A percentile compares a stretch with the other conserved stretches of the same genome.
These are phyloP conservation scores for Asterochloris sp. DNA, from an alignment of 139 green algal genomes.

Conservation along the genomic window DNA sequence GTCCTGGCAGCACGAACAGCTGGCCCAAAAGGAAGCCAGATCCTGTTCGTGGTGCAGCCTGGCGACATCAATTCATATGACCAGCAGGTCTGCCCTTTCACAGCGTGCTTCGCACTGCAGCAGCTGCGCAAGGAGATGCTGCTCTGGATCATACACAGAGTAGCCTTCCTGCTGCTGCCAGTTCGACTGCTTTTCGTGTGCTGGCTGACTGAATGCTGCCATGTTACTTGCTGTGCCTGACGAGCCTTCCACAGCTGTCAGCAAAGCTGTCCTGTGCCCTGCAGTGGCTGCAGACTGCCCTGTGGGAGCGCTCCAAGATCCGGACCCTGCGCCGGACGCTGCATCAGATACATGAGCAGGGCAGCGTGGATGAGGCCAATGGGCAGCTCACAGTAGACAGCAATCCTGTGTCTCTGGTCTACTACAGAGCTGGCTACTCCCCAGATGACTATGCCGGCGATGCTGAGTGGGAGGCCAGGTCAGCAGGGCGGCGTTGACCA, in stretches of 20 bases:
- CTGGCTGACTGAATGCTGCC: background rate
- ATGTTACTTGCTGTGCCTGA: background rate
- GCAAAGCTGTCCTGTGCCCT: background rate
- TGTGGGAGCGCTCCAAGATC: conserved; percentile 79
- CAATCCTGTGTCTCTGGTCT: conserved; percentile 44
- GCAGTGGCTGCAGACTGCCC: conserved; percentile 72
- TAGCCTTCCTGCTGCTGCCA: no score
- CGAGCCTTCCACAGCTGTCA: background rate
- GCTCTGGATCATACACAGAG: no score
- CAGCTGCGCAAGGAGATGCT: no score
- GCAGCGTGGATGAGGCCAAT: background rate
- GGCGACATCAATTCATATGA: conserved; percentile 92
- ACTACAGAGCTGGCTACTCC: conserved; percentile 87
- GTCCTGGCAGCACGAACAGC: conserved; percentile 41
- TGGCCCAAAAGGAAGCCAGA: conserved; percentile 30
- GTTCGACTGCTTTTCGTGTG: background rate
- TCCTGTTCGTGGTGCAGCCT: conserved; percentile 93
- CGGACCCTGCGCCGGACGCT: conserved; percentile 69
- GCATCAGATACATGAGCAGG: conserved; percentile 40
- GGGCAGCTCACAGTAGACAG: conserved; percentile 37
- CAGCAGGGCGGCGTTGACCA: background rate
- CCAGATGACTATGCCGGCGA: conserved; percentile 85
- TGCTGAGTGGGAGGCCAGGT: conserved; percentile 75
- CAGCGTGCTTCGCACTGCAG: no score
- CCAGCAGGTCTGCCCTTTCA: conserved; percentile 57